Evolutionary conservation across 768 basidiomycete genomes (phyloP).

Genomic region (Gelatoporia subvermispora): DNA sequence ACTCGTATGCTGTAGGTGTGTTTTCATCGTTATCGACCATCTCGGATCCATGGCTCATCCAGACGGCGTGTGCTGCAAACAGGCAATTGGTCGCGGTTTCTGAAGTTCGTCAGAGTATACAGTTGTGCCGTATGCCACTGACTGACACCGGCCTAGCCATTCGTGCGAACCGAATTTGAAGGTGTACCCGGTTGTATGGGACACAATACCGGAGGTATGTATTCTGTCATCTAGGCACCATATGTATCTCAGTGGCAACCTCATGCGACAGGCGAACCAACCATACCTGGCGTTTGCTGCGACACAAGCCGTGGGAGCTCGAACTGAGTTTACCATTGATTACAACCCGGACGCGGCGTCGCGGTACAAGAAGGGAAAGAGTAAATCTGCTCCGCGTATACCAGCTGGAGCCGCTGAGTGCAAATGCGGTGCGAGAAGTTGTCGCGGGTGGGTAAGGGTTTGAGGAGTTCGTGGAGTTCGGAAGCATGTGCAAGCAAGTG

Average conservation of each 20-base stretch:
- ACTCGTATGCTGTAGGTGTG: constrained; percentile 49
- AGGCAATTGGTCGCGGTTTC: constrained; percentile 77
- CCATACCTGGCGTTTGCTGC: constrained; percentile 63
- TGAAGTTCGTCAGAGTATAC: constrained; percentile 41
- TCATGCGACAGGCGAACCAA: constrained; percentile 41
- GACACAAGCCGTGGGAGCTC: constrained; percentile 38
- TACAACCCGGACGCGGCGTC: constrained; percentile 47
- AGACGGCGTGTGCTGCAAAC: not conserved
- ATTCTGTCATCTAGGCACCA: no score
- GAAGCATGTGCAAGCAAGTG: not conserved
- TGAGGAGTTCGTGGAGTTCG: not conserved
- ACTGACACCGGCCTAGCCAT: constrained; percentile 41
- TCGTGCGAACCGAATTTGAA: constrained; percentile 59
- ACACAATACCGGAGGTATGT: constrained; percentile 52
- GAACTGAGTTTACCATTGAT: constrained; percentile 59
- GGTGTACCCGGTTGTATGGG: constrained; percentile 57
- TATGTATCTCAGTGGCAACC: not conserved
- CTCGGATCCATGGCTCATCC: not conserved
- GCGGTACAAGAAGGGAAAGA: constrained; percentile 10
- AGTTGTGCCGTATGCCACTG: not conserved
- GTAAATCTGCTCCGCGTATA: constrained; percentile 17
- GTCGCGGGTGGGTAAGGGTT: constrained; percentile 35
- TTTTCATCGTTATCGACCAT: not conserved
- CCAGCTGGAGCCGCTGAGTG: constrained; percentile 31
- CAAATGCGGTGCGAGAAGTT: constrained; percentile 30